Percentiles rank a stretch among this genome's conserved stretches.
These are phyloP conservation scores for Calvatia gigantea DNA, from an alignment of 768 basidiomycete species.

Conservation along the genomic window DNA sequence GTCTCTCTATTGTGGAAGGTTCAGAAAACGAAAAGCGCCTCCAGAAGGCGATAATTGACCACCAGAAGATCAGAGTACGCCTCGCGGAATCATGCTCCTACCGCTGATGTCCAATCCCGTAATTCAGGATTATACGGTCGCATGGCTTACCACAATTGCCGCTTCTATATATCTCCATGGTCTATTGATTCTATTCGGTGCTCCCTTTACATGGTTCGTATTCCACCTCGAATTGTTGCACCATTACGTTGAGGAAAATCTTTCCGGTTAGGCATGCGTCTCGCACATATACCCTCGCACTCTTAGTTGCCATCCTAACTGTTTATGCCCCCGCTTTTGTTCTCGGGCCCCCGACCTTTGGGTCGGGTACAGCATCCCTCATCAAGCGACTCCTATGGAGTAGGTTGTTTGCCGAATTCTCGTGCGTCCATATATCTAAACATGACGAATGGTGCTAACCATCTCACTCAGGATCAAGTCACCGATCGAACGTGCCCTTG, in stretches of 20 bases:
- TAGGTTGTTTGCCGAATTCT: constrained; percentile 76
- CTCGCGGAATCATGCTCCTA: neutral
- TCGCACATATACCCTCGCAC: constrained; percentile 66
- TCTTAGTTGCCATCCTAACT: constrained; percentile 63
- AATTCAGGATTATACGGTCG: constrained; percentile 46
- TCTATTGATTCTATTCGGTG: constrained; percentile 67
- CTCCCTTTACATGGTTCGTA: constrained; percentile 58
- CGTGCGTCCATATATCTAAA: constrained; percentile 48
- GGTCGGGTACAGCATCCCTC: constrained; percentile 38
- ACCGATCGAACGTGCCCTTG: constrained; percentile 71
- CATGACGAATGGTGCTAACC: constrained; percentile 7
- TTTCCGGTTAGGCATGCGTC: constrained; percentile 19
- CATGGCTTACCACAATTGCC: constrained; percentile 49
- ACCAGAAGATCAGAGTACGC: constrained; percentile 37
- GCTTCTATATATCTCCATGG: constrained; percentile 45
- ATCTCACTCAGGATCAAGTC: constrained; percentile 42
- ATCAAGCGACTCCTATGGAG: constrained; percentile 66
- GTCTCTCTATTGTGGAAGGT: constrained; percentile 36
- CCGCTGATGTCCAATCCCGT: neutral
- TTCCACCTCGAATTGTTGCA: constrained; percentile 3
- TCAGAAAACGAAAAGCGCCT: constrained; percentile 38
- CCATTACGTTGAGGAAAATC: neutral
- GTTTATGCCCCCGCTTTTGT: constrained; percentile 68
- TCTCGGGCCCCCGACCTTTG: constrained; percentile 57
- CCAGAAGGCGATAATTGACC: constrained; percentile 37